phyloP scores from a whole-genome alignment of 257 asterid genomes.

The Solanum clarkiae region DNA sequence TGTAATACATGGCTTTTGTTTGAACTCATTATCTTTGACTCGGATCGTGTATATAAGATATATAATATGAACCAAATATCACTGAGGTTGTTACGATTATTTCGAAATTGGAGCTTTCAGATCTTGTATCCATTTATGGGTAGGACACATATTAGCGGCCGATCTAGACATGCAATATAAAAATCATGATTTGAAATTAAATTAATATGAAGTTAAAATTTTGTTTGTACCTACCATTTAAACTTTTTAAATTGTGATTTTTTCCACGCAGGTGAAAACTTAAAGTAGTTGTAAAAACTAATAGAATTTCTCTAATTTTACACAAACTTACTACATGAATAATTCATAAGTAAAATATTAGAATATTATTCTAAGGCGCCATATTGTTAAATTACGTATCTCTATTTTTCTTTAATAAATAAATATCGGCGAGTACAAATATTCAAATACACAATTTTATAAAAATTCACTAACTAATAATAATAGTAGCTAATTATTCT shows the following conservation, averaged over 20 bases:
- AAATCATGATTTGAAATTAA: not conserved
- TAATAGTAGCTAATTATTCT: not conserved
- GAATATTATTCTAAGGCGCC: not conserved
- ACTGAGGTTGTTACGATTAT: not conserved
- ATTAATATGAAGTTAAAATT: not conserved
- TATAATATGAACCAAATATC: not conserved
- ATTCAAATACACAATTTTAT: not conserved
- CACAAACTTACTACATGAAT: not conserved
- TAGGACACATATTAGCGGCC: not conserved
- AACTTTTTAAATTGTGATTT: not conserved
- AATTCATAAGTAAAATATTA: not conserved
- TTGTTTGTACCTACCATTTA: not conserved
- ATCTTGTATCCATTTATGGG: not conserved
- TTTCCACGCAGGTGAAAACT: not conserved
- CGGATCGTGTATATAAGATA: not conserved
- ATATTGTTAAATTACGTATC: not conserved
- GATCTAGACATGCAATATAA: not conserved
- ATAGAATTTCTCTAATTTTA: not conserved
- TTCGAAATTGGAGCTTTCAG: not conserved
- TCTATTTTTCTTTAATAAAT: not conserved
- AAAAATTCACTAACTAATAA: not conserved
- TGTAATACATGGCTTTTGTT: not conserved
- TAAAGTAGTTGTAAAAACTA: not conserved
- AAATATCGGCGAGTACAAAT: not conserved
- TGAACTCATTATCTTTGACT: not conserved